Conservation (phyloP, 1,139 yeast genomes). For the Debaryomycetaceae sp. region DNA sequence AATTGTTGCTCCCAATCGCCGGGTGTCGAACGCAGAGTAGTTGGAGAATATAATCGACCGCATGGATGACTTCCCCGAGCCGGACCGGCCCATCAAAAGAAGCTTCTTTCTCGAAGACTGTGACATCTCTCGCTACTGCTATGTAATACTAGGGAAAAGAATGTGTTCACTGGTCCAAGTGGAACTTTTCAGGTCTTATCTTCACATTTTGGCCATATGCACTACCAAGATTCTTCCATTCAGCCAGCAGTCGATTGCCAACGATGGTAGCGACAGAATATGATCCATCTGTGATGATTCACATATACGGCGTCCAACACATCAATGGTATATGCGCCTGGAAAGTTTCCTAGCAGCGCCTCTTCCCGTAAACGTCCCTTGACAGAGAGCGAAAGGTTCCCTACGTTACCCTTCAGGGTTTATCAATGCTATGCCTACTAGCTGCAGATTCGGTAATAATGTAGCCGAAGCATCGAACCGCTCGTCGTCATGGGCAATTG, state of each 20-base stretch:
- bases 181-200: neutral
- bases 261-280: neutral
- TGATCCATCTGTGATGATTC: too few species aligned
- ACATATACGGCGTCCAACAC: too few species aligned
- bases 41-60: constrained; percentile 91
- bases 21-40: constrained; percentile 93
- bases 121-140: constrained; percentile 14
- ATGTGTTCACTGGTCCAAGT: neutral
- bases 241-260: neutral
- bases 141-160: neutral
- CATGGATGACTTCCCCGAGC: constrained; percentile 98
- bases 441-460: neutral
- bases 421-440: neutral
- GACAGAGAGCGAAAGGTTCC: too few species aligned
- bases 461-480: neutral
- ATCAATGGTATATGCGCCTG: too few species aligned
- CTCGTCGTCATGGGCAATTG: neutral
- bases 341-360: too few species aligned
- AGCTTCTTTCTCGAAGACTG: constrained; percentile 41
- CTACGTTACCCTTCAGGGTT: too few species aligned
- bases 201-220: neutral
- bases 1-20: constrained; percentile 93
- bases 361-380: too few species aligned
- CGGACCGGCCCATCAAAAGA: constrained; percentile 79
- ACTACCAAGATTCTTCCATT: neutral